Evolutionary conservation across 305 asterid species (phyloP).

Genomic region (Caryopteris hybrid): DNA sequence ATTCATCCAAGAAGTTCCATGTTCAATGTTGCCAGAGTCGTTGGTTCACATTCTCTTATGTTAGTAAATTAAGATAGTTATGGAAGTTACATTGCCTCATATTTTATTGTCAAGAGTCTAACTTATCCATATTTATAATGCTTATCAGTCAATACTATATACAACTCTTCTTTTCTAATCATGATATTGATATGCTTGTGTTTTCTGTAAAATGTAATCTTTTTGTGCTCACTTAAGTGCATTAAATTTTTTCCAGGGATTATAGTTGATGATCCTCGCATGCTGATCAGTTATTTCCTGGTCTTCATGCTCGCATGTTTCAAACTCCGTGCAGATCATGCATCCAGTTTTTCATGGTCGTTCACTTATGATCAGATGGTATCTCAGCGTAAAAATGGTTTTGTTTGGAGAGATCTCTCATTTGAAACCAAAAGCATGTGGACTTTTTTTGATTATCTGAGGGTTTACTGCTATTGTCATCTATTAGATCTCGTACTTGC

Average conservation of each 20-base stretch:
- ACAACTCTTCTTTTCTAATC: not conserved
- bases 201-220: slow-evolving; percentile 1
- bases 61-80: not conserved
- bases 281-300: slow-evolving; percentile 65
- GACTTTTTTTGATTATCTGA: slow-evolving; percentile 85
- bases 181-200: not conserved
- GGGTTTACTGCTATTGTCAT: slow-evolving; percentile 95
- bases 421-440: slow-evolving; percentile 98
- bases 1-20: not conserved
- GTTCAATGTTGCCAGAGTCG: not conserved
- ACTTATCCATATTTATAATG: not conserved
- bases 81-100: not conserved
- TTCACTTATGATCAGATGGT: slow-evolving; percentile 75
- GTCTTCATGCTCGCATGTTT: slow-evolving; percentile 87
- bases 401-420: slow-evolving; percentile 88
- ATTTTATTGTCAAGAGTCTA: not conserved
- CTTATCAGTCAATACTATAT: not conserved
- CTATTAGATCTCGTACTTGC: slow-evolving; percentile 86
- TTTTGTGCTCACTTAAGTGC: slow-evolving; percentile 5
- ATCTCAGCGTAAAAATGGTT: slow-evolving; percentile 78
- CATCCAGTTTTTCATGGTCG: slow-evolving; percentile 68
- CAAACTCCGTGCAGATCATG: slow-evolving; percentile 78
- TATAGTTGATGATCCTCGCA: slow-evolving; percentile 83
- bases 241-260: slow-evolving; percentile 48
- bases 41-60: not conserved